These are phyloP conservation scores for Backusella liffmaniae DNA, from an alignment of 192 early-diverging fungal species.

Conservation along the genomic window DNA sequence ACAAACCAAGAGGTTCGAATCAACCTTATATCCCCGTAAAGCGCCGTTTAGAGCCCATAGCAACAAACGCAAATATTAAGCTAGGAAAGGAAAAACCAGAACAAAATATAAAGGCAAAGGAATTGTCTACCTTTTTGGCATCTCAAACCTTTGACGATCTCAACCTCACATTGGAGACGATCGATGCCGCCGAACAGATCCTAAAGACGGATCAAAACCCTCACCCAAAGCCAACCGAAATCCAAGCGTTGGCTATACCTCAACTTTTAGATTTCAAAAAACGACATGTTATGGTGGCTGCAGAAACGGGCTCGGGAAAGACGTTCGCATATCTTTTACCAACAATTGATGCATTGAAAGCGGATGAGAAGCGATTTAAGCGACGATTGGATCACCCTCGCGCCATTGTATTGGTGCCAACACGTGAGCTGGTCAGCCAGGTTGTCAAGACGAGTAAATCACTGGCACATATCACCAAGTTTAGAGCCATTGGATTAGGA, in stretches of 20 bases:
- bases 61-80: not conserved
- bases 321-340: constrained; percentile 87
- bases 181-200: not conserved
- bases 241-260: constrained; percentile 84
- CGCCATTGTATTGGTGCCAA: constrained; percentile 84
- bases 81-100: not conserved
- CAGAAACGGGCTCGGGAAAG: constrained; percentile 93
- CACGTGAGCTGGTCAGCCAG: constrained; percentile 85
- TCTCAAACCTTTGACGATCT: constrained; percentile 58
- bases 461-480: constrained; percentile 64
- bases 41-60: constrained; percentile 26
- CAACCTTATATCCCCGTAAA: constrained; percentile 34
- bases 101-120: constrained; percentile 13
- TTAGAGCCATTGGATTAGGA: constrained; percentile 65
- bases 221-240: constrained; percentile 66
- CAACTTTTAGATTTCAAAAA: constrained; percentile 50
- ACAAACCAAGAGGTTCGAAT: constrained; percentile 8
- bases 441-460: constrained; percentile 72
- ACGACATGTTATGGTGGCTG: constrained; percentile 68
- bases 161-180: constrained; percentile 40
- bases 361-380: constrained; percentile 56
- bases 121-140: constrained; percentile 23
- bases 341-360: constrained; percentile 71
- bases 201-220: constrained; percentile 23
- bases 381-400: constrained; percentile 75